These are phyloP conservation scores for Venturia effusa DNA, from an alignment of 2,329 filamentous ascomycete genomes.

Conservation along the genomic window DNA sequence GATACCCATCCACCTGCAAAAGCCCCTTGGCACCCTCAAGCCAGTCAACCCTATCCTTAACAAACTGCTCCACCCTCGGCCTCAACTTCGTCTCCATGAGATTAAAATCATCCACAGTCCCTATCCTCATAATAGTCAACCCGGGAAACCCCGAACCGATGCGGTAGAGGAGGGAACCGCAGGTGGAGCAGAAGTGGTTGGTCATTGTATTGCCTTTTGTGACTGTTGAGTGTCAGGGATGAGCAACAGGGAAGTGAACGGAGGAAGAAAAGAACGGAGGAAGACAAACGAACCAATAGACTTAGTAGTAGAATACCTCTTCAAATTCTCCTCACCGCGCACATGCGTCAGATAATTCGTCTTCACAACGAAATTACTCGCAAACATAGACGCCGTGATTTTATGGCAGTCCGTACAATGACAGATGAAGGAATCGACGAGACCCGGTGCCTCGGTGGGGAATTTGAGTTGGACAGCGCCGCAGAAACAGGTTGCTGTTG, in stretches of 20 bases:
- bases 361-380: constrained; percentile 42
- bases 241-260: too few relatives aligned
- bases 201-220: constrained; percentile 41
- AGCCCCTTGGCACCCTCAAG: constrained; percentile 16
- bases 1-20: constrained; percentile 1
- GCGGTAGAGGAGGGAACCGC: constrained; percentile 52
- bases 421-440: constrained; percentile 45
- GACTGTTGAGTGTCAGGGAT: not conserved
- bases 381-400: constrained; percentile 50
- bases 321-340: constrained; percentile 41
- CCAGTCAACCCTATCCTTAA: constrained; percentile 43
- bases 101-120: constrained; percentile 51
- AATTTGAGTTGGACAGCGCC: constrained; percentile 20
- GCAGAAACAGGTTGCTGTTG: constrained; percentile 23
- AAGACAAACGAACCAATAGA: constrained; percentile 22
- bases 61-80: constrained; percentile 43
- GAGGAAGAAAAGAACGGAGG: not conserved
- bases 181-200: constrained; percentile 50
- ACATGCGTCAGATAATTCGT: constrained; percentile 38
- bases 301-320: constrained; percentile 29
- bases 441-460: constrained; percentile 33
- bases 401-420: constrained; percentile 53
- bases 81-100: constrained; percentile 46
- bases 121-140: constrained; percentile 41
- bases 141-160: constrained; percentile 34